Evolutionary conservation across 345 rosid species (phyloP), one percentile per base, ranked within the genome.

Genomic region (Dipteronia dyeriana): DNA sequence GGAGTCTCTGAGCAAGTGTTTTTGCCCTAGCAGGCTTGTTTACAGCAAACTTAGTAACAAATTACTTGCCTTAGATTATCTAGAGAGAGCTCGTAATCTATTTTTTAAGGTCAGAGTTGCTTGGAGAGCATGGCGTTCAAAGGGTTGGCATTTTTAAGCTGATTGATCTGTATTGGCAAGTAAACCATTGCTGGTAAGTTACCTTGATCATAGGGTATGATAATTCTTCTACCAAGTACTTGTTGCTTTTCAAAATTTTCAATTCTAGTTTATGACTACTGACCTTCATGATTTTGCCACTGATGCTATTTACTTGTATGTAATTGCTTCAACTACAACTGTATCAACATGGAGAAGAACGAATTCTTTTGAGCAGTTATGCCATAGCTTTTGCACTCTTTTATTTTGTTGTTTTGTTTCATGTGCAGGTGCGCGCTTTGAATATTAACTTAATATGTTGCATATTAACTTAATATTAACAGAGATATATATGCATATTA

Each of bases 141-240:
- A 91, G 45, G 99, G 99, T 26, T 95, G 99, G 98, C 97, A 92
- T 82, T 92, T 93, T 85, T 95, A 86, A 93, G 73, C 47, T 56
- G 69, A 72, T 29, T 45, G 34, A 20, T 51, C 57, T 49, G 10
- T 74, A 51, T 2, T 65, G 29, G 70, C 59, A 19, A 29, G 70
- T 38, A 19, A 34, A 65, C 2, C 51, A 12, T 75, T 65, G 70
- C 20, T 0, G 38, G 71, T 26, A 45, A 45, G 69, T 47, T 26
- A 26, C 23, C 54, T 41, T 68, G 71, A 41, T 11, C 14, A 56
- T 26, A 54, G 17, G 12, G n/a, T 9, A 51, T 51, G 70, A 14
- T 49, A 65, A 65, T 31, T 19, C 25, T 49, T 20, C 29, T 72
- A 60, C 7, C 11, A 73, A 61, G 23, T 19, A 39, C 25, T 16